phyloP scores from a whole-genome alignment of 2,329 filamentous ascomycete genomes.

The Penicillium rolfsii region DNA sequence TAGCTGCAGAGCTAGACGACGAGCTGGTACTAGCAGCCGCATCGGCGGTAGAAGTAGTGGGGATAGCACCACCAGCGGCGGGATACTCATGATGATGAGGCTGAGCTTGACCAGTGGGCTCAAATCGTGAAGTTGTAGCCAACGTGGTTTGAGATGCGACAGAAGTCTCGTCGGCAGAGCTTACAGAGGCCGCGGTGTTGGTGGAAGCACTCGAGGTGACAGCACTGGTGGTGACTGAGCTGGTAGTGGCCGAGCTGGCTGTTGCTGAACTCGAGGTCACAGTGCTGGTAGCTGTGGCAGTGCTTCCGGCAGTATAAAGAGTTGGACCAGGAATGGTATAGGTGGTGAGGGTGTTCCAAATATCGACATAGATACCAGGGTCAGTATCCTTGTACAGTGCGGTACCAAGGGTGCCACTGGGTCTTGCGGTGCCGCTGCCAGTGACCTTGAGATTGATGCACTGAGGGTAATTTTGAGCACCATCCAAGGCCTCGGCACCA shows the following conservation, averaged over 20 bases:
- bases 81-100: neutral
- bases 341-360: constrained; percentile 55
- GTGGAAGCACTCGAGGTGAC: constrained; percentile 15
- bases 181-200: constrained; percentile 2
- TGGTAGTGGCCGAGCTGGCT: constrained; percentile 20
- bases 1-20: neutral
- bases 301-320: constrained; percentile 33
- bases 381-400: constrained; percentile 61
- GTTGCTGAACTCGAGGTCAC: too few species aligned
- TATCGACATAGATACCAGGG: constrained; percentile 62
- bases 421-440: constrained; percentile 54
- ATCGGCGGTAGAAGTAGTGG: constrained; percentile 16
- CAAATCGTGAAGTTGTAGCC: neutral
- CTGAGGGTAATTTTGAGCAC: constrained; percentile 58
- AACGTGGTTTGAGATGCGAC: neutral
- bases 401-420: constrained; percentile 56
- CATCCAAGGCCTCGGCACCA: constrained; percentile 43
- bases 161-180: neutral
- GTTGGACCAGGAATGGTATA: constrained; percentile 59
- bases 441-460: constrained; percentile 65
- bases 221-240: constrained; percentile 10
- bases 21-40: neutral
- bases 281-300: neutral
- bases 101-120: neutral
- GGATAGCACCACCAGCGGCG: neutral